These are phyloP conservation scores for Apiotrichum domesticum DNA, from an alignment of 1,284 basidiomycete genomes.

Conservation along the genomic window DNA sequence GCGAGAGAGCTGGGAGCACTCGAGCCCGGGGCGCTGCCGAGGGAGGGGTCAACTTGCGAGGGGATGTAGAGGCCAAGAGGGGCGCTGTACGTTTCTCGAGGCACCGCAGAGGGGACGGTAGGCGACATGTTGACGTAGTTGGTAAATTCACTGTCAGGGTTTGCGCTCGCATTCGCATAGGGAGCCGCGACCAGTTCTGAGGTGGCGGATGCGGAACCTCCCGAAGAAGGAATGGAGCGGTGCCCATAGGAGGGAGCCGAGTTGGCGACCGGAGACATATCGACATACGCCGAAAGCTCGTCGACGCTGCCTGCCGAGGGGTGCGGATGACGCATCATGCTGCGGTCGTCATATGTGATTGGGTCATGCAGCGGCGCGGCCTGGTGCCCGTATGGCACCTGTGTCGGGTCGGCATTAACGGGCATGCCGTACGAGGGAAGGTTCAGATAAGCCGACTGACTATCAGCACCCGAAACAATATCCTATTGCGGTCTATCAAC, in stretches of 20 bases:
- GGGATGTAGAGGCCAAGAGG: constrained; percentile 1
- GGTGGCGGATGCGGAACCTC: neutral
- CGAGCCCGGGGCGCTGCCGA: neutral
- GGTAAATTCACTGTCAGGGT: constrained; percentile 2
- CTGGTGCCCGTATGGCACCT: constrained; percentile 9
- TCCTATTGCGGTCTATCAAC: constrained; percentile 36
- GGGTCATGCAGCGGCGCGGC: constrained; percentile 4
- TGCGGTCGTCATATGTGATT: constrained; percentile 11
- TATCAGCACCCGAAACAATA: no score
- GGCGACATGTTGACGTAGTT: constrained; percentile 12
- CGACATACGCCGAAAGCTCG: constrained; percentile 4
- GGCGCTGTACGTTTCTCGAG: neutral
- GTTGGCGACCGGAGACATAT: neutral
- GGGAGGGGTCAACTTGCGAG: neutral
- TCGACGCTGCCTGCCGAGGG: neutral
- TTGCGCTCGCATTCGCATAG: neutral
- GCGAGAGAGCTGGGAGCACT: neutral
- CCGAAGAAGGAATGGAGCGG: neutral
- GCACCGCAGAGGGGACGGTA: neutral
- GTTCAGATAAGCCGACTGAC: constrained; percentile 7
- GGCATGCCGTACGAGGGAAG: constrained; percentile 1
- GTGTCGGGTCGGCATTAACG: neutral
- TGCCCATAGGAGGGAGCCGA: neutral
- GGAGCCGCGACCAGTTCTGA: constrained; percentile 1
- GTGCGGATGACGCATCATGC: neutral